Conservation (phyloP, 345 rosid species). For the Linum tenue region DNA sequence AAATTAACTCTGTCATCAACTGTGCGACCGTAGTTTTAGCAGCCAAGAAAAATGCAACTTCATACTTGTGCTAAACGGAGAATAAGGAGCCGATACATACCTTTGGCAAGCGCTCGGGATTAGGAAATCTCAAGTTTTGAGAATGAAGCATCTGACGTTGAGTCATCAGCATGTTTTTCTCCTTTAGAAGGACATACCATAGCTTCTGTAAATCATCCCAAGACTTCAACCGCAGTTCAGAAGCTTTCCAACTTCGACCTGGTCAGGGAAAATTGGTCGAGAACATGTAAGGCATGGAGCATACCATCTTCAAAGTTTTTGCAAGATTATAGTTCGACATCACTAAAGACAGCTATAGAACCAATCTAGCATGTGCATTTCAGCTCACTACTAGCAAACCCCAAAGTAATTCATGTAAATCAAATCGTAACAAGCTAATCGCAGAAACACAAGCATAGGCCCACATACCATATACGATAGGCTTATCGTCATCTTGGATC, state of each 20-base stretch:
- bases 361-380: background rate
- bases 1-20: too few species aligned
- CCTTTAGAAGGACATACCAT: slow-evolving; percentile 53
- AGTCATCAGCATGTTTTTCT: slow-evolving; percentile 79
- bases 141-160: slow-evolving; percentile 97
- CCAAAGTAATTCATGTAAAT: background rate
- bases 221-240: slow-evolving; percentile 80
- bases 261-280: background rate
- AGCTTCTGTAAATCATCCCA: slow-evolving; percentile 93
- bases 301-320: too few species aligned
- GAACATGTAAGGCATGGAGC: too few species aligned
- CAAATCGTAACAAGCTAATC: background rate
- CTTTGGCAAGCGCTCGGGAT: slow-evolving; percentile 92
- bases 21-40: too few species aligned
- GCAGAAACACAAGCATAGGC: background rate
- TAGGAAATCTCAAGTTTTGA: slow-evolving; percentile 72
- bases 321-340: background rate
- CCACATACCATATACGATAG: background rate
- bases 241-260: slow-evolving; percentile 98
- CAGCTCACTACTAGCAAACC: background rate
- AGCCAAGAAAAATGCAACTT: background rate
- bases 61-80: background rate
- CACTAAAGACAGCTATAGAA: background rate
- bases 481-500: background rate
- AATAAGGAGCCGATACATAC: slow-evolving; percentile 22